Percentiles rank a stretch among this genome's conserved stretches.
These are phyloP conservation scores for Coemansia sp. DNA, from an alignment of 192 early-diverging fungal genomes.

Conservation along the genomic window DNA sequence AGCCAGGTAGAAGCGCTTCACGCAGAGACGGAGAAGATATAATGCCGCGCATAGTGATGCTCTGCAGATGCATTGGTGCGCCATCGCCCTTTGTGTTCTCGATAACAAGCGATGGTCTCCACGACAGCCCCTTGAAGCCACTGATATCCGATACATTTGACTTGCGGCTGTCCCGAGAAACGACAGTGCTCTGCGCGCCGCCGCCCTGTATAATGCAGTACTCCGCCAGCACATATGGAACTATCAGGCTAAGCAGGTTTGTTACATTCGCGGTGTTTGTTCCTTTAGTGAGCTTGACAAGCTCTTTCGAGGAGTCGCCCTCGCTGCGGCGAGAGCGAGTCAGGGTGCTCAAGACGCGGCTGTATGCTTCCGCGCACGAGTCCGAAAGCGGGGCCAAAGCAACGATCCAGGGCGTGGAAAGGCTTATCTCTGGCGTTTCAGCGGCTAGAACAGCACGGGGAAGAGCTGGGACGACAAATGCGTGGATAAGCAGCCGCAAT, in stretches of 20 bases:
- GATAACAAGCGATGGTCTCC: constrained; percentile 29
- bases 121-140: constrained; percentile 32
- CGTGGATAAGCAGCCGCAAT: constrained; percentile 36
- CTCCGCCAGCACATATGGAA: constrained; percentile 38
- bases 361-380: constrained; percentile 40
- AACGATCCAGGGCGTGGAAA: constrained; percentile 41
- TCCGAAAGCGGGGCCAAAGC: constrained; percentile 29
- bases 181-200: constrained; percentile 10
- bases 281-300: constrained; percentile 36
- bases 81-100: background rate
- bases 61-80: background rate
- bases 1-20: constrained; percentile 43
- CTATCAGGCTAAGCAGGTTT: constrained; percentile 25
- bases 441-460: background rate
- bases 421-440: background rate
- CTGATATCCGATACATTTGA: background rate
- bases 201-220: constrained; percentile 51
- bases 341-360: constrained; percentile 30
- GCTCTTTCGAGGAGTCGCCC: background rate
- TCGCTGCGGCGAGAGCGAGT: constrained; percentile 16
- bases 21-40: constrained; percentile 31
- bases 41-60: constrained; percentile 5
- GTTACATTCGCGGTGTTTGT: constrained; percentile 35
- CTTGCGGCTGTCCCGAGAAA: background rate
- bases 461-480: constrained; percentile 30